These are phyloP conservation scores for Mortierella sp. DNA, from an alignment of 371 early-diverging fungal genomes.

Conservation along the genomic window DNA sequence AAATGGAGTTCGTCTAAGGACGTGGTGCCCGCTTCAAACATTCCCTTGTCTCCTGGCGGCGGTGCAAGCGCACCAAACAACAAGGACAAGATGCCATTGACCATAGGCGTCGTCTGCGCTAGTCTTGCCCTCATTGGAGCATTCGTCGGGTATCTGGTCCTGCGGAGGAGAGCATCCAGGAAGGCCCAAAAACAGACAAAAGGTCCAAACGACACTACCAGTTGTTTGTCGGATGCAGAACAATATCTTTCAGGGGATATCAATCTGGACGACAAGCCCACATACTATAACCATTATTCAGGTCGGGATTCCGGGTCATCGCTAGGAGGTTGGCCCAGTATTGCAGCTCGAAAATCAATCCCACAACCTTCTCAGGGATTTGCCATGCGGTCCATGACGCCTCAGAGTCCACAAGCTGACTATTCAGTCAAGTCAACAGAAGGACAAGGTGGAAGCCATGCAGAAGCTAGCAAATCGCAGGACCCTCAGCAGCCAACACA, in stretches of 20 bases:
- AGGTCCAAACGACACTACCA: slow-evolving; percentile 15
- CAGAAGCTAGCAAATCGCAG: slow-evolving; percentile 9
- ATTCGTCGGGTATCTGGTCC: slow-evolving; percentile 24
- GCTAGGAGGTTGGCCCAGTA: slow-evolving; percentile 31
- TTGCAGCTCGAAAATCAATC: slow-evolving; percentile 14
- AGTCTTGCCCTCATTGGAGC: slow-evolving; percentile 32
- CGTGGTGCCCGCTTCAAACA: no score
- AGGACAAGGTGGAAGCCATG: slow-evolving; percentile 3
- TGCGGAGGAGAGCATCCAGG: slow-evolving; percentile 20
- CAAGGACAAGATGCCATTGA: slow-evolving; percentile 22
- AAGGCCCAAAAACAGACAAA: slow-evolving; percentile 4
- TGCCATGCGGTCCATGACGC: slow-evolving; percentile 30
- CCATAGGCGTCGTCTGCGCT: slow-evolving; percentile 41
- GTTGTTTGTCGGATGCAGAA: slow-evolving; percentile 39
- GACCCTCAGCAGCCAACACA: background rate
- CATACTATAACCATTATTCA: slow-evolving; percentile 30
- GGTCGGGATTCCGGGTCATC: slow-evolving; percentile 47
- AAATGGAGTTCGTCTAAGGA: slow-evolving; percentile 39
- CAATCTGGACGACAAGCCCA: slow-evolving; percentile 37
- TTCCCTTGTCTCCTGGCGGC: background rate
- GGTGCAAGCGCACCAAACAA: background rate
- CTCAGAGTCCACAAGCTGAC: slow-evolving; percentile 8
- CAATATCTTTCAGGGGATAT: slow-evolving; percentile 30
- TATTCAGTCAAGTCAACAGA: background rate
- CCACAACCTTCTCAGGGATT: slow-evolving; percentile 19